Base-by-base conservation (phyloP, 179 eudicot species). In the Vitellaria paradoxa region DNA sequence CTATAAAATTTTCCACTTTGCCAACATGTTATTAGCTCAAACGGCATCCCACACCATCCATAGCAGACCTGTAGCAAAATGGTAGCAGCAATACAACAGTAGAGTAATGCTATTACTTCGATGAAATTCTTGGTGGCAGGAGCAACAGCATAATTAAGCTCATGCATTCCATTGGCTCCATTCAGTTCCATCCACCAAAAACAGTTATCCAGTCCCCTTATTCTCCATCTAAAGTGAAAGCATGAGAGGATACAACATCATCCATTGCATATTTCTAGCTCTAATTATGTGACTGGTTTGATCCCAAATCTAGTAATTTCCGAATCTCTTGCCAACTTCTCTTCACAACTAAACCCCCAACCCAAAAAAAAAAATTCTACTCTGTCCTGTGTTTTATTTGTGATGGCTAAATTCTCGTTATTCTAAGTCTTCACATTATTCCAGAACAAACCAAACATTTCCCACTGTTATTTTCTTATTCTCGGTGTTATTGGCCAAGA, bases 291-390 rank as follows among this genome's bases (percentile, higher is more conserved):
- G 20, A 18, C 23, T 66, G 37, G 20, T 37, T 40, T 66, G n/a
- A 66, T 66, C 70, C 9, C 70, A 66, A 66, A n/a, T 66, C 52
- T 9, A 66, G 70, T 3, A 66, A 40, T 66, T 66, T 14, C 50
- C 23, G 73, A 70, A 7, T 49, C 60, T 70, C 61, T 21, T 21
- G 18, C 73, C 42, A 70, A 30, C 55, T 55, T 4, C 17, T 70
- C 4, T 8, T 21, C 57, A 50, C 26, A 26, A 52, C 56, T 1
- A 47, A 23, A 49, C 47, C 40, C 18, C 57, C 52, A 70, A 26
- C 20, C 24, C 14, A 24, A 55, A n/a, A 30, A 9, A 26, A 30
- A 2, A 7, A 30, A 3, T 30, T 15, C 18, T 26, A 3, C 10
- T 49, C 12, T 13, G 10, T 20, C 18, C 18, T 6, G 3, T 49